These are phyloP conservation scores for Hortiboletus rubellus DNA, from an alignment of 1,284 basidiomycete species.

Conservation along the genomic window DNA sequence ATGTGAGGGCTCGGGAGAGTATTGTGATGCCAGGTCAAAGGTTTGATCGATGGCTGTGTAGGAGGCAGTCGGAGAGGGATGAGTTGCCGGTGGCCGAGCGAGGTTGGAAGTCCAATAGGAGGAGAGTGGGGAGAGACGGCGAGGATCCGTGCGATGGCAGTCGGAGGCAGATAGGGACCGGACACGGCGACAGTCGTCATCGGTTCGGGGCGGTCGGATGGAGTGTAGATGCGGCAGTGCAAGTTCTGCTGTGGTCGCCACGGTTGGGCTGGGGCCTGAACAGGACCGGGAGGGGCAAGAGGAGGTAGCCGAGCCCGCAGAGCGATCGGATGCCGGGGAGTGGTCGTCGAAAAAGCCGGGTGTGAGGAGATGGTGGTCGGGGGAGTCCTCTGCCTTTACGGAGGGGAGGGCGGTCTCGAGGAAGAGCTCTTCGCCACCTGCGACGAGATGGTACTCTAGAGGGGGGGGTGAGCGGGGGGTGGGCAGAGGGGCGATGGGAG, in stretches of 20 bases:
- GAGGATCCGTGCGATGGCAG: slow-evolving; percentile 27
- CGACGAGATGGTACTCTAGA: slow-evolving; percentile 63
- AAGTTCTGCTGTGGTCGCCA: slow-evolving; percentile 29
- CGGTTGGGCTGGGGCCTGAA: slow-evolving; percentile 28
- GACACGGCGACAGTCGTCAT: slow-evolving; percentile 33
- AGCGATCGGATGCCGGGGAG: slow-evolving; percentile 37
- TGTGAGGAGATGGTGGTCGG: slow-evolving; percentile 40
- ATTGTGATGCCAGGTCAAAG: slow-evolving; percentile 21
- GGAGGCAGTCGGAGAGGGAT: slow-evolving; percentile 26
- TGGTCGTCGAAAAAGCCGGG: slow-evolving; percentile 35
- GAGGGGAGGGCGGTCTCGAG: slow-evolving; percentile 48
- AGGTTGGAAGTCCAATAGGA: slow-evolving; percentile 34
- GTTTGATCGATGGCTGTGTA: slow-evolving; percentile 31
- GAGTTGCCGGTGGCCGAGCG: slow-evolving; percentile 28
- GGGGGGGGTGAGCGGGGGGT: slow-evolving; percentile 25
- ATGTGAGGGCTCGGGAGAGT: slow-evolving; percentile 34
- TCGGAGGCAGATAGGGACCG: slow-evolving; percentile 36
- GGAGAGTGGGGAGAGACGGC: slow-evolving; percentile 36
- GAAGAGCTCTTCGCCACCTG: slow-evolving; percentile 69
- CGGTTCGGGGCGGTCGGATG: slow-evolving; percentile 22
- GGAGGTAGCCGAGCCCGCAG: slow-evolving; percentile 31
- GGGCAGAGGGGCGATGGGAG: slow-evolving; percentile 4
- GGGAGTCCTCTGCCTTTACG: slow-evolving; percentile 51
- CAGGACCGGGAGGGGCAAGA: slow-evolving; percentile 28
- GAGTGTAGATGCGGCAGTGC: slow-evolving; percentile 24